Evolutionary conservation across 1,139 yeast species (phyloP), one percentile per base, ranked within the genome.

Genomic region (Yamadazyma aaseri): DNA sequence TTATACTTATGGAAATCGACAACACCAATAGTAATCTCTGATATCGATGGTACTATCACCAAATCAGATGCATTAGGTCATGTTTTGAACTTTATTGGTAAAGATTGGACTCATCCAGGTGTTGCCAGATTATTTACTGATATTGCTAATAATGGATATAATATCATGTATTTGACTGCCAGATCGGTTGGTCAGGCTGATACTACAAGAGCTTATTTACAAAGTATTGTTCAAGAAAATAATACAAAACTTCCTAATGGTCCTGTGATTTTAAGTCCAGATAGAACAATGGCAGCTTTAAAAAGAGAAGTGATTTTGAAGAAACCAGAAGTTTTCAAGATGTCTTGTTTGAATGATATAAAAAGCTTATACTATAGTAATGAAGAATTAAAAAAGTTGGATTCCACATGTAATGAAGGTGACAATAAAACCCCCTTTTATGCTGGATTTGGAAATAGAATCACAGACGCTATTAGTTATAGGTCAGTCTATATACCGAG

Each of bases 31-130:
- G 98, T 94, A 4, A 92, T 92, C 26, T 87, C 97, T 7, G 99
- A 94, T 62, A 92, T 94, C 41, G 99, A 94, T 58, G 99, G 99
- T 12, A 94, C 99, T 1, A 94, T 94, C 46, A 94, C 99, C 17
- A 89, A 89, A 57, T 87, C 97, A 0, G 99, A 94, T 64, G 98
- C 98, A 0, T 67, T 94, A 49, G 99, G 99, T 4, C 99, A 94
- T 60, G 94, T 94, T 2, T 67, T 92, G 56, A 90, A 95, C 22
- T 81, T 92, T 76, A 69, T 94, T 31, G 99, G 99, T 2, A 76
- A 89, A 47, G 99, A 94, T 62, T 94, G 98, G 98, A 94, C 98
- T 0, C 99, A 94, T 56, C 77, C 81, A 1, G 99, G 98, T 16
- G 98, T 94, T 27, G 96, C 97, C 2, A 82, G 81, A 48, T 65